Evolutionary conservation across 1,139 yeast species (phyloP), one percentile per base, ranked within the genome.

Genomic region (Diutina scorzettiae): DNA sequence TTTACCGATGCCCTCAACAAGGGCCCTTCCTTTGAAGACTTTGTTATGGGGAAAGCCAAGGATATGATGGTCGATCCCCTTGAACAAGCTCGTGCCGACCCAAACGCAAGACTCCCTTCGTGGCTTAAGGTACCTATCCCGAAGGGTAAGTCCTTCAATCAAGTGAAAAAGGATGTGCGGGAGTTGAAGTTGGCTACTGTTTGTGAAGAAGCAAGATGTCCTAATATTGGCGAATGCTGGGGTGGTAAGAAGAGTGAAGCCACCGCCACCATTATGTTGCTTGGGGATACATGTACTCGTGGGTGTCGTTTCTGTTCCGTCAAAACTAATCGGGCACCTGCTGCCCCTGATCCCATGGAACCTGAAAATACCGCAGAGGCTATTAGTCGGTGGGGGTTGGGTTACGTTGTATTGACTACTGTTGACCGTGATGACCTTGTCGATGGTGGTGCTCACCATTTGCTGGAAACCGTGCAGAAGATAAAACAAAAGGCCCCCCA

Each of bases 181-280:
- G 96, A 93, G 48, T 66, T 93, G 47, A 86, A 86, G 49, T 67
- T 93, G 44, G 83, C 96, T 33, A 89, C 98, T 0, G 99, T 93
- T 25, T 93, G 99, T 63, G 97, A 91, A 59, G 98, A 91, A 56
- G 98, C 98, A 8, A 81, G 91, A 55, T 93, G 99, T 63, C 99
- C 99, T 17, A 93, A 93, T 58, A 93, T 93, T 47, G 96, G 97
- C 42, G 99, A 93, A 60, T 93, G 99, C 63, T 93, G 99, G 99
- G 97, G 98, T 43, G 98, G 98, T 28, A 78, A 81, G 54, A 87
- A 87, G 60, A 73, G 89, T 5, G 93, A 85, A 54, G 96, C 98
- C n/a, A 93, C 99, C 3, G 98, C 98, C 5, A 93, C 99, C 3
- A 91, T 93, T 53, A 93, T 93, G 99, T 69, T 93, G 49, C 72